These are phyloP conservation scores for Ramularia endophylla DNA, from an alignment of 2,329 filamentous ascomycete species.

Conservation along the genomic window DNA sequence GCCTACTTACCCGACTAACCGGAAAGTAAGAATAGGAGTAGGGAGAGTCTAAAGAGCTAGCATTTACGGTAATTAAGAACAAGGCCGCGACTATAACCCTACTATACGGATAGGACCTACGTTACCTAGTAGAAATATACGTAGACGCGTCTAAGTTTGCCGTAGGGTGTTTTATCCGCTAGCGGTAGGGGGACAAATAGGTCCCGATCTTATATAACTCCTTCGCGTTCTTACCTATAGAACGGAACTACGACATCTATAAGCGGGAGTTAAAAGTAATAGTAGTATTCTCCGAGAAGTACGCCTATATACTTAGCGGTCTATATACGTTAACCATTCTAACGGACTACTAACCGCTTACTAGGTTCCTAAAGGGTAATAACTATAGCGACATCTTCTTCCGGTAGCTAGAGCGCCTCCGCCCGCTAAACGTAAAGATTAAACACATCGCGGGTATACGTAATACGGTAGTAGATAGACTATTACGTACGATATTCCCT, in stretches of 20 bases:
- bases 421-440: background rate
- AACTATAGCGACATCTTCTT: background rate
- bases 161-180: background rate
- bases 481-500: background rate
- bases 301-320: no score
- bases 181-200: background rate
- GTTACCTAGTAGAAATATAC: constrained; percentile 3
- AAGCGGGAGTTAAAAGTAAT: constrained; percentile 5
- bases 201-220: constrained; percentile 5
- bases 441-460: background rate
- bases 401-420: background rate
- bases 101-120: constrained; percentile 1
- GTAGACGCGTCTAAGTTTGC: constrained; percentile 1
- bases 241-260: no score
- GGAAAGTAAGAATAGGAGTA: constrained; percentile 1
- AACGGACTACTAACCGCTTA: constrained; percentile 6
- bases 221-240: constrained; percentile 1
- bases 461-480: background rate
- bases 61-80: constrained; percentile 3
- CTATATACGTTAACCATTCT: no score
- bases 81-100: background rate
- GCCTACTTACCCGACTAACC: no score
- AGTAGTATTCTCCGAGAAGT: background rate
- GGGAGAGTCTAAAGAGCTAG: constrained; percentile 1
- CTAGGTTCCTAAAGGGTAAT: no score